Evolutionary conservation across 1,139 yeast species (phyloP).

Genomic region (Kurtzmaniella quercitrusa): DNA sequence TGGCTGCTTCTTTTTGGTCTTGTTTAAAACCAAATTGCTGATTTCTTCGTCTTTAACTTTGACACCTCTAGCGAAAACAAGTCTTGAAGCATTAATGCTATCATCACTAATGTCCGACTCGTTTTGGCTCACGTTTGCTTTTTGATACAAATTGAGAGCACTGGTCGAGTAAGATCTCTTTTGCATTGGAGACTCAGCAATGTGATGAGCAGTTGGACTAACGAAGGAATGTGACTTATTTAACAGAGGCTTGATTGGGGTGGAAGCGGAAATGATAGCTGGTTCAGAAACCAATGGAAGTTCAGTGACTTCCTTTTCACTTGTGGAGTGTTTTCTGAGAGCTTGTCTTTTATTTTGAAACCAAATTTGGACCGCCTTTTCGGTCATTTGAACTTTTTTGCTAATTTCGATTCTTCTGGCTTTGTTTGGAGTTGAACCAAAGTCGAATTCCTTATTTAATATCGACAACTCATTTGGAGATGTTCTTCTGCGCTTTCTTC

Average conservation of each 20-base stretch:
- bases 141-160: conserved; percentile 5
- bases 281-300: conserved; percentile 24
- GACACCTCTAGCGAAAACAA: neutral
- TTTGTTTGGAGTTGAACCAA: conserved; percentile 80
- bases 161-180: conserved; percentile 21
- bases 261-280: conserved; percentile 16
- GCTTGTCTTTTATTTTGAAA: conserved; percentile 94
- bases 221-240: conserved; percentile 22
- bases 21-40: conserved; percentile 21
- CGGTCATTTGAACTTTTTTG: conserved; percentile 80
- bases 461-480: conserved; percentile 81
- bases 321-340: conserved; percentile 48
- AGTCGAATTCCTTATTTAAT: conserved; percentile 71
- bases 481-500: conserved; percentile 93
- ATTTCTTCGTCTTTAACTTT: conserved; percentile 3
- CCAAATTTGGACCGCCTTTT: conserved; percentile 97
- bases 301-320: conserved; percentile 42
- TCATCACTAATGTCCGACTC: conserved; percentile 4
- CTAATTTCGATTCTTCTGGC: conserved; percentile 74
- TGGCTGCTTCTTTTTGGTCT: conserved; percentile 41
- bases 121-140: conserved; percentile 10
- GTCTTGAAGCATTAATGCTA: conserved; percentile 9
- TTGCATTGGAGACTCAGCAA: conserved; percentile 19
- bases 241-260: conserved; percentile 25
- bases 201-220: conserved; percentile 15